Base-by-base conservation (phyloP, 148 eudicot species). In the Pharnaceum exiguum region DNA sequence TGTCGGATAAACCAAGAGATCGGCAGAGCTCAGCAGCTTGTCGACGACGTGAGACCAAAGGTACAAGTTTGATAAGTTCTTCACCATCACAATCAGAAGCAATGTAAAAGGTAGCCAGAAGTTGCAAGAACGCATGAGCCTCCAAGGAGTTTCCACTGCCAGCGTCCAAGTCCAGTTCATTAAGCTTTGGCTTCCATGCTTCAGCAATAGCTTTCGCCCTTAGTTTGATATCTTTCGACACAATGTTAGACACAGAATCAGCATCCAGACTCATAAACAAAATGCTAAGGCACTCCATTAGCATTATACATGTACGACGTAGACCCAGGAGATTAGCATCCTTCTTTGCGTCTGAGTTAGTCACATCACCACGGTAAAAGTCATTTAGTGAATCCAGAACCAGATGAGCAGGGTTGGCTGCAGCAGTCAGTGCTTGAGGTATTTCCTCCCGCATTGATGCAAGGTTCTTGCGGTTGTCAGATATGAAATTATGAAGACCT, bases 11-110 rank as follows among this genome's bases (percentile, higher is more conserved):
- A 26, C 96, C 96, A 80, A 94, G 96, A 43, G 81, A 84, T 32
- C 95, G 99, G 71, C 99, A 94, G 48, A 94, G 86, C 37, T 94
- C 96, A 74, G 96, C 99, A 60, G 90, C 85, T 68, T 94, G 99
- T 49, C 91, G 95, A 46, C 99, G 91, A 48, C 96, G 91, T 50
- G 96, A 89, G 62, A 94, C 99, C 85, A 89, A 78, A n/a, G 99
- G 99, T 44, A 94, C 86, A 30, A 94, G 71, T 66, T 84, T 89
- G 74, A 73, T 72, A 59, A 94, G 70, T 37, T 72, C 87, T 50
- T 80, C 93, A 58, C 67, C 79, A 58, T 82, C 79, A 68, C 83
- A 94, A 51, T 86, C 89, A 60, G 99, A 84, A 60, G 82, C 67
- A 50, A 94, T 74, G 51, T 72, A 79, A 70, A 89, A 94, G 60